A percentile compares a stretch with the other conserved stretches of the same genome.
Evolutionary conservation across 192 early-diverging fungal genomes (phyloP).

Genomic region (Coemansia sp.): DNA sequence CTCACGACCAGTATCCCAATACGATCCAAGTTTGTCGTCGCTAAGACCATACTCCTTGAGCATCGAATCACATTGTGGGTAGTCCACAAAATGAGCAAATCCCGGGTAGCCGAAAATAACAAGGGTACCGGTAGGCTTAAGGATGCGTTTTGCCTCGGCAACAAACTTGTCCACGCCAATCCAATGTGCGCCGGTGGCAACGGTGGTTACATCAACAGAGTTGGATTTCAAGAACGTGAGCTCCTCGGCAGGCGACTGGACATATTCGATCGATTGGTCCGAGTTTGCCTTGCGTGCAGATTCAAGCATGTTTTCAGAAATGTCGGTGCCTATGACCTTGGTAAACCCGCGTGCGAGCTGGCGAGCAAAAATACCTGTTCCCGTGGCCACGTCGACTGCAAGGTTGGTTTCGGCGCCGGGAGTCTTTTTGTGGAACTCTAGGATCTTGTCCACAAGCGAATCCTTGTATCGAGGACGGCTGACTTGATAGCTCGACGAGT

Average conservation of each 20-base stretch:
- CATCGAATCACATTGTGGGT: constrained; percentile 41
- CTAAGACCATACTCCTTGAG: constrained; percentile 22
- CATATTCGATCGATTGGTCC: constrained; percentile 13
- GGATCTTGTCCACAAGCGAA: constrained; percentile 21
- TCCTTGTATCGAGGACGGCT: constrained; percentile 34
- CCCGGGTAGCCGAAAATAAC: constrained; percentile 47
- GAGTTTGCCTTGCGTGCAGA: constrained; percentile 20
- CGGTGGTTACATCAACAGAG: constrained; percentile 42
- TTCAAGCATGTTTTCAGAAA: constrained; percentile 38
- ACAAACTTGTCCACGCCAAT: constrained; percentile 32
- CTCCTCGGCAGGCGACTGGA: constrained; percentile 25
- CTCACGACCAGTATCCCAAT: constrained; percentile 32
- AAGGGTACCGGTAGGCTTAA: constrained; percentile 37
- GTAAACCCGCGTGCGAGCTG: constrained; percentile 22
- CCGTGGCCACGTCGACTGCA: constrained; percentile 48
- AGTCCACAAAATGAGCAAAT: constrained; percentile 25
- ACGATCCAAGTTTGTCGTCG: constrained; percentile 6
- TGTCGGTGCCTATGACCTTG: constrained; percentile 39
- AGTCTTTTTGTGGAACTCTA: constrained; percentile 24
- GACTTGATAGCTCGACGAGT: constrained; percentile 27
- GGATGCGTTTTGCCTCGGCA: constrained; percentile 32
- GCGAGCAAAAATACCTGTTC: constrained; percentile 47
- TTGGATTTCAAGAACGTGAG: constrained; percentile 13
- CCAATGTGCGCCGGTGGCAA: constrained; percentile 44
- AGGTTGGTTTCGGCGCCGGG: constrained; percentile 24